These are phyloP conservation scores for Williopsis jadinii DNA, from an alignment of 1,139 yeast genomes.

Conservation along the genomic window DNA sequence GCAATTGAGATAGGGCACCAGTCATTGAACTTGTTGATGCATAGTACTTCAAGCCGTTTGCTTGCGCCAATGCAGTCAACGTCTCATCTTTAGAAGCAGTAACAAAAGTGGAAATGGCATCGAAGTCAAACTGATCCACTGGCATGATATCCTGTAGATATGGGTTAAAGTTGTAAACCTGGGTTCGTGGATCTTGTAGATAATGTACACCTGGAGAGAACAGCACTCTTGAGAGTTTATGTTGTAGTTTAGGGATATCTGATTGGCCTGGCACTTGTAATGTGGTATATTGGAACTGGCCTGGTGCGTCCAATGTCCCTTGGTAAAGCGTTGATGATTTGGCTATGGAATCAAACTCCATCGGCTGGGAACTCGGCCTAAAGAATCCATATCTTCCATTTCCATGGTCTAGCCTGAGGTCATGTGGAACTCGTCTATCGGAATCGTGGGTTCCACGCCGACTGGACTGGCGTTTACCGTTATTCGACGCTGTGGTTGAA, in stretches of 20 bases:
- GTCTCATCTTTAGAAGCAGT: conserved; percentile 61
- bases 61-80: conserved; percentile 42
- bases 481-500: no score
- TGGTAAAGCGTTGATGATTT: not conserved
- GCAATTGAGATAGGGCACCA: conserved; percentile 64
- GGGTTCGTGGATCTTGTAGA: conserved; percentile 68
- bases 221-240: conserved; percentile 59
- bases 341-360: conserved; percentile 1
- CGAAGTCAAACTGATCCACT: conserved; percentile 63
- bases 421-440: not conserved
- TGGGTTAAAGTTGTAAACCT: conserved; percentile 64
- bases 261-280: conserved; percentile 8
- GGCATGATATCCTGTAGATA: conserved; percentile 54
- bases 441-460: no score
- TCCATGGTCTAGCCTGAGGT: not conserved
- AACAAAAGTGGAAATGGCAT: conserved; percentile 47
- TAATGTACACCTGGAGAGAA: conserved; percentile 83
- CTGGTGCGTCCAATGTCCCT: no score
- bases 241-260: conserved; percentile 43
- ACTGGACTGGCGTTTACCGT: no score
- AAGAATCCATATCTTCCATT: not conserved
- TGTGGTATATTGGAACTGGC: conserved; percentile 6
- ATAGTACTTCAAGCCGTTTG: conserved; percentile 39
- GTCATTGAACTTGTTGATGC: conserved; percentile 93
- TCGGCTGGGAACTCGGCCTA: not conserved